Evolutionary conservation across 805 yeast genomes (phyloP), one percentile per base, ranked within the genome.

Genomic region (Candida insectalens): DNA sequence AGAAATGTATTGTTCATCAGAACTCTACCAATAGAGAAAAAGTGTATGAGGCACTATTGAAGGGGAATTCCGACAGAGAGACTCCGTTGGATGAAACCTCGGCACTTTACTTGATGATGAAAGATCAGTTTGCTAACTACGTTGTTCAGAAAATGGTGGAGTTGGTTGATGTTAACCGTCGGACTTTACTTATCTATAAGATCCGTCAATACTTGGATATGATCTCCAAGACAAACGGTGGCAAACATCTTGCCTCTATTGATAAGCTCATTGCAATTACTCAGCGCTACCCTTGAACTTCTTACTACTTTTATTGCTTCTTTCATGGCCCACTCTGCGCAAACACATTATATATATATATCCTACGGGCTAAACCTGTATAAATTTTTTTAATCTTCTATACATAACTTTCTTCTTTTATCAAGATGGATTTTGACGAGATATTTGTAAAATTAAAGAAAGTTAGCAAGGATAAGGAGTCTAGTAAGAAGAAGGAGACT

Each of bases 51-150:
- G 82, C 75, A 46, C 83, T 89, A 12, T 58, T 80, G 59, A 60
- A 70, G 20, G 74, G 63, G 37, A 71, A 74, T 42, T 57, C 57
- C 32, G 49, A 48, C 25, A 59, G 54, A 19, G 59, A 55, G 19
- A 63, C 66, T 14, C 48, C 50, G 21, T 72, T 79, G 25, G 72
- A 66, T 35, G 88, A 79, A 43, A 70, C 71, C 34, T 69, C 82
- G 1, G 77, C 94, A 6, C 65, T 92, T 45, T 83, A 88, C 17
- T 65, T 80, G 38, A 88, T 92, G 97, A 87, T 92, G 85, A 84
- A 84, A 53, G 99, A 92, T 56, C 97, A 92, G 55, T 92, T 81
- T 60, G 99, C 97, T 17, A 92, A 92, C 57, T 92, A 92, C 53
- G 99, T 92, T 30, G 85, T 92, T 33, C 99, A 92, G 57, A 88